These are phyloP conservation scores for Suillus subalutaceus DNA, from an alignment of 768 basidiomycete genomes.

Conservation along the genomic window DNA sequence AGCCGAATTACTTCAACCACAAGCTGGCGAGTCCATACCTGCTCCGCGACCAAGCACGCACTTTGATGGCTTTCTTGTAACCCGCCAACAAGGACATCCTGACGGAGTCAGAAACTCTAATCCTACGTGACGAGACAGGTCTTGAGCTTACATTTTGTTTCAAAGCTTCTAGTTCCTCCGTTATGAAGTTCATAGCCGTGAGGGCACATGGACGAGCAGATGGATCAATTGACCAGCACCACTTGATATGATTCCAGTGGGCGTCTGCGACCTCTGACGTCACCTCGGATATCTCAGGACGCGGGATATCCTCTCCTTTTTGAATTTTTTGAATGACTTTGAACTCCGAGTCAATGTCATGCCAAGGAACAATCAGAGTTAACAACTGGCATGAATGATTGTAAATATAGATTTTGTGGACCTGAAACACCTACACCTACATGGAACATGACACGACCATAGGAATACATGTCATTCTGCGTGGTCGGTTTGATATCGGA, in stretches of 20 bases:
- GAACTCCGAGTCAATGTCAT: neutral
- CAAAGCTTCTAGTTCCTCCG: neutral
- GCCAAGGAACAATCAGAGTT: neutral
- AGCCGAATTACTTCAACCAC: neutral
- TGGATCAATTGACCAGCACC: slow-evolving; percentile 6
- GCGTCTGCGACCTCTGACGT: neutral
- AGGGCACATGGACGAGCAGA: slow-evolving; percentile 1
- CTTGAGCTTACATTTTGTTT: neutral
- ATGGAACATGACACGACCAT: slow-evolving; percentile 30
- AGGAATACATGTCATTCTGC: slow-evolving; percentile 44
- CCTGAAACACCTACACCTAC: neutral
- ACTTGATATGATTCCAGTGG: neutral
- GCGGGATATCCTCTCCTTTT: neutral
- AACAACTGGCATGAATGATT: neutral
- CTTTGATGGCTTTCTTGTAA: neutral
- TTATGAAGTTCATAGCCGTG: neutral
- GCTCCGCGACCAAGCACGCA: neutral
- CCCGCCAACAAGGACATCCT: neutral
- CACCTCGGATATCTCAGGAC: neutral
- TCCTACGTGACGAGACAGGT: neutral
- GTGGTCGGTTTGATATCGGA: slow-evolving; percentile 9
- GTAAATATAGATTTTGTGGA: neutral
- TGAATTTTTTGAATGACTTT: slow-evolving; percentile 5
- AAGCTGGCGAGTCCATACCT: neutral
- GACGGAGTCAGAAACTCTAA: neutral